Conservation (phyloP, 2,329 filamentous ascomycete species). For the Ascochyta lentis region DNA sequence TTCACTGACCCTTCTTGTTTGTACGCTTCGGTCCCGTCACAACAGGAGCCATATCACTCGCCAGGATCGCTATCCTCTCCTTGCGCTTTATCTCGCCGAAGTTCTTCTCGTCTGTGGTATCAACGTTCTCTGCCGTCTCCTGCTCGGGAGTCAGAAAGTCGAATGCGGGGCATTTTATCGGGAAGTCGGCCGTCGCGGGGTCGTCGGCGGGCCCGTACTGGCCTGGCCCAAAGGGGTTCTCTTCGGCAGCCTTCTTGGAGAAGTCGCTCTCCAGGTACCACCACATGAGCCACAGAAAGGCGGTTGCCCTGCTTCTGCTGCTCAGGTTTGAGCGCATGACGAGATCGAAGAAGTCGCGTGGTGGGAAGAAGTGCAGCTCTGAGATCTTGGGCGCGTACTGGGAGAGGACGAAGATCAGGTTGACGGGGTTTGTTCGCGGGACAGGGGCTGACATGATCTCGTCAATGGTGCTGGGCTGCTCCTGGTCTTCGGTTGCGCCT, state of each 20-base stretch:
- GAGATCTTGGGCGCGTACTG: constrained; percentile 90
- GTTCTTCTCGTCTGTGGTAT: constrained; percentile 71
- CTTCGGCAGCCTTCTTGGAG: constrained; percentile 81
- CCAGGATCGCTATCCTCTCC: constrained; percentile 74
- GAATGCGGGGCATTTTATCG: constrained; percentile 69
- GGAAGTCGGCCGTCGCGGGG: constrained; percentile 52
- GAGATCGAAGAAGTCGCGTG: constrained; percentile 92
- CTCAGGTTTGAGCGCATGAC: constrained; percentile 88
- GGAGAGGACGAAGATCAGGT: constrained; percentile 93
- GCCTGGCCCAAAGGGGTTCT: constrained; percentile 85
- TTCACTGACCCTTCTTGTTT: constrained; percentile 53
- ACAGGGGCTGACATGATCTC: constrained; percentile 74
- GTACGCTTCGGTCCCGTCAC: constrained; percentile 60
- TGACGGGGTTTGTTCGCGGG: constrained; percentile 94
- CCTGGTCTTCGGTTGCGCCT: constrained; percentile 88
- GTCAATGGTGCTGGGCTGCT: constrained; percentile 83
- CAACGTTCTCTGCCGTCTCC: constrained; percentile 73
- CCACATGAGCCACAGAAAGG: constrained; percentile 99
- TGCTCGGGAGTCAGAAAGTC: constrained; percentile 70
- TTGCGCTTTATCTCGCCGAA: constrained; percentile 77
- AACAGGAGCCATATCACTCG: constrained; percentile 74
- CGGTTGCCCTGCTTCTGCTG: constrained; percentile 81
- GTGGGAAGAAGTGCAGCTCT: constrained; percentile 85
- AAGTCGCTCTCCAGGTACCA: constrained; percentile 98
- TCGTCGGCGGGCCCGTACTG: constrained; percentile 46